Evolutionary conservation across 2,329 filamentous ascomycete species (phyloP).

Genomic region (Pseudogymnoascus sp.): DNA sequence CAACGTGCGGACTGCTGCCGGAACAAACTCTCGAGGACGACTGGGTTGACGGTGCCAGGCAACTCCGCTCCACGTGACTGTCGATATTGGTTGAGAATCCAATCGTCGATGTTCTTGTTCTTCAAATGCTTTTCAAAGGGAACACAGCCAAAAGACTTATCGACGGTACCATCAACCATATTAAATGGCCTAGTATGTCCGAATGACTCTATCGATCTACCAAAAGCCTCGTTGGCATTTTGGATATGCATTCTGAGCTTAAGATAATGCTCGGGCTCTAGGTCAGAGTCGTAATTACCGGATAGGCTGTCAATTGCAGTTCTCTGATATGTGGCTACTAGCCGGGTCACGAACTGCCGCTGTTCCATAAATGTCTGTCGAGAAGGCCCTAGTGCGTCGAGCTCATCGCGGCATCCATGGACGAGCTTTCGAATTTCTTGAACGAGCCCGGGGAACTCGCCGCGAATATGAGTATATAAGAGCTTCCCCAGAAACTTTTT

Average conservation of each 20-base stretch:
- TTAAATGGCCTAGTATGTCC: not conserved
- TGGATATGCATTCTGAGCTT: no score
- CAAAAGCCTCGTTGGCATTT: not conserved
- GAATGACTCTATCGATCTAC: not conserved
- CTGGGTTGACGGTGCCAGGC: slow-evolving; percentile 1
- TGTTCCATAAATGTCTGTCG: no score
- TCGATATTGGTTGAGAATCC: not conserved
- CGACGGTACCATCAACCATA: not conserved
- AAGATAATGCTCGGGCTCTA: no score
- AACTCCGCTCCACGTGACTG: slow-evolving; percentile 2
- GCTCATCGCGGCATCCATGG: no score
- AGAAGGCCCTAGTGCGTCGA: no score
- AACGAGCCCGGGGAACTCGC: not conserved
- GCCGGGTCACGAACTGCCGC: no score
- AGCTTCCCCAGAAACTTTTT: not conserved
- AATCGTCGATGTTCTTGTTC: not conserved
- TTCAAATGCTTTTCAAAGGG: not conserved
- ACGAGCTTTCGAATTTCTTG: no score
- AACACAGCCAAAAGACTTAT: not conserved
- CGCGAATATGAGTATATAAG: not conserved
- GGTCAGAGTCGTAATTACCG: no score
- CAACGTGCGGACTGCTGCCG: not conserved
- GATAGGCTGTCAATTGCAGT: no score
- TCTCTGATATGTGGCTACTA: no score
- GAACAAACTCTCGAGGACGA: not conserved